Base-by-base conservation (phyloP, 495 filamentous ascomycete species). In the Parmelia sp. region DNA sequence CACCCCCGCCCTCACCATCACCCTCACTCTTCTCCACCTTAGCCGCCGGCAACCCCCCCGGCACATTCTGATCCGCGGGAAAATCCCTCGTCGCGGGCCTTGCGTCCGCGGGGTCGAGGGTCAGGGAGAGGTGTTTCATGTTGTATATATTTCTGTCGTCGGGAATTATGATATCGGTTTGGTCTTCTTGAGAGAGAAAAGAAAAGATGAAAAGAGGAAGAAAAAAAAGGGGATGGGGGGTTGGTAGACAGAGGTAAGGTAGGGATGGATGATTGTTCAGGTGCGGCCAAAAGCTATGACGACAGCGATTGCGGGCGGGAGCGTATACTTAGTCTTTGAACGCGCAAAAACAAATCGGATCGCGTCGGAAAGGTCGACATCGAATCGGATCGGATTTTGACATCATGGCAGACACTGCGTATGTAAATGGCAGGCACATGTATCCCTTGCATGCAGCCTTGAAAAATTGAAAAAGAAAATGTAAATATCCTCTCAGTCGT, bases 1-100 rank as follows among this genome's bases (percentile, higher is more conserved):
- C 3, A 42, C 44, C 17, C 10, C 17, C 5, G 4, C 44, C 10
- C 21, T 23, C 45, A 23, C n/a, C 25, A 10, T 17, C 11, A 23
- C 10, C 3, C 25, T 17, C 10, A 1, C 3, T 7, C 47, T 82
- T 79, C 15, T 65, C 75, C 23, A 74, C 68, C 64, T 78, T 80
- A 11, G 75, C 72, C 5, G 66, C 56, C 6, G 79, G 79, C 8
- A 80, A 72, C 5, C 44, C 29, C 1, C 69, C 62, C 36, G 69
- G 55, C 9, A 66, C 29, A 35, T 61, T 19, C 27, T 65, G 39
- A 5, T 40, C 57, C 4, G 39, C 21, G 25, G 75, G 65, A 1
- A 69, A 23, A 56, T 74, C 68, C 12, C 72, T 65, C 0, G 70
- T 76, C 14, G 75, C 66, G 17, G 68, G 63, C 23, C 58, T 15